Evolutionary conservation across 257 asterid genomes (phyloP), one percentile per base, ranked within the genome.

Genomic region (Petunia axillaris): DNA sequence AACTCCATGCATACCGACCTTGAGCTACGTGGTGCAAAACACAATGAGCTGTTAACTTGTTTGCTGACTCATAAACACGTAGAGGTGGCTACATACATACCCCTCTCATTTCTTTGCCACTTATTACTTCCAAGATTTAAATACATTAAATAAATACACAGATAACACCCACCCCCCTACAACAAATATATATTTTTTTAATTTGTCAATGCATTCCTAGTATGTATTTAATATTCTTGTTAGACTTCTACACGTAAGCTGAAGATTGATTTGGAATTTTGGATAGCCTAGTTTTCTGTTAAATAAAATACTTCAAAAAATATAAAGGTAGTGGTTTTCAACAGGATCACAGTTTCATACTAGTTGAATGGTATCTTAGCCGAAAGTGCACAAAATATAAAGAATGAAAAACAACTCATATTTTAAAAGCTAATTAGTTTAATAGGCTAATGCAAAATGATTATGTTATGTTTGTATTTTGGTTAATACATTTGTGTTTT

Each of bases 61-160:
- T 82, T 63, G 77, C 81, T 83, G 83, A 83, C 35, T 79, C 81
- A 83, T 39, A 36, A 58, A 79, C 83, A 77, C 82, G 81, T 76
- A 75, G 60, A 58, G 77, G 25, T 39, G 65, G 64, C 74, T 59
- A 63, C 37, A 71, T 38, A 67, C n/a, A 68, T 4, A 44, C 8
- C 15, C 11, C 5, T 1, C 36, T 64, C 46, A 53, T 66, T 46
- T n/a, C 0, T 9, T 52, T 14, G 16, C 53, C 52, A 11, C 14
- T 37, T 50, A n/a, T 15, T 77, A 55, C 0, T 76, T 65, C 52
- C 0, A 4, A 9, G 9, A 1, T 58, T 4, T 3, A 62, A 8
- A 63, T 25, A 38, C 14, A 6, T 58, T 70, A 15, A 64, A 36
- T 48, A 64, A n/a, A 53, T n/a, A 3, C 64, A 63, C 63, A 48